Evolutionary conservation across 768 basidiomycete genomes (phyloP), one percentile per base, ranked within the genome.

Genomic region (Suillus americanus): DNA sequence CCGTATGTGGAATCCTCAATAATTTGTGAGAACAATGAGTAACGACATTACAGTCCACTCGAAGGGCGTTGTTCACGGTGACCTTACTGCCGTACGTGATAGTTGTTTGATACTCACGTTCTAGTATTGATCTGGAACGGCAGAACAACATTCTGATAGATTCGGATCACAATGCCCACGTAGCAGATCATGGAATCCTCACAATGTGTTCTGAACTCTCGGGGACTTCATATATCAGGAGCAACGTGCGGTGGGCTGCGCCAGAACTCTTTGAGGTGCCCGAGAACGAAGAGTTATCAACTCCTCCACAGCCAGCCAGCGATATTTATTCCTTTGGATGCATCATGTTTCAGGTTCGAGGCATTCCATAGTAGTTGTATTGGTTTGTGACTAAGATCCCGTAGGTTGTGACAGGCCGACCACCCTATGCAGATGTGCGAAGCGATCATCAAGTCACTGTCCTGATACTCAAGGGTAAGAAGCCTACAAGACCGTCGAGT

Each of bases 1-100:
- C 62, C 66, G 65, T 65, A 7, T 40, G 65, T 28, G 60, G 33
- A 12, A 16, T 41, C n/a, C 9, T 46, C 14, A 13, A 9, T 48
- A 28, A 30, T 14, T 33, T 41, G 4, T 16, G 30, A 20, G 18
- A 35, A 23, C 23, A 25, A 20, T 62, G 37, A 63, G 14, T 38
- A 9, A 38, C 9, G 14, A 16, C 7, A 16, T 56, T 7, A 1
- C 18, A 61, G 60, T 61, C 10, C 60, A 50, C 43, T 61, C 60
- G 23, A 46, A 46, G 33, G 14, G n/a, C 3, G 30, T 61, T 13
- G 23, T 61, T 16, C 61, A 62, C 14, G 61, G 61, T 18, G 61
- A 51, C n/a, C 46, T 62, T 37, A 33, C 61, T 64, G 82, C 79
- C 23, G 82, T 81, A 60, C 57, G 72, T 46, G 10, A n/a, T 70